phyloP scores from a whole-genome alignment of 257 asterid species.

The Pogostemon cablin region DNA sequence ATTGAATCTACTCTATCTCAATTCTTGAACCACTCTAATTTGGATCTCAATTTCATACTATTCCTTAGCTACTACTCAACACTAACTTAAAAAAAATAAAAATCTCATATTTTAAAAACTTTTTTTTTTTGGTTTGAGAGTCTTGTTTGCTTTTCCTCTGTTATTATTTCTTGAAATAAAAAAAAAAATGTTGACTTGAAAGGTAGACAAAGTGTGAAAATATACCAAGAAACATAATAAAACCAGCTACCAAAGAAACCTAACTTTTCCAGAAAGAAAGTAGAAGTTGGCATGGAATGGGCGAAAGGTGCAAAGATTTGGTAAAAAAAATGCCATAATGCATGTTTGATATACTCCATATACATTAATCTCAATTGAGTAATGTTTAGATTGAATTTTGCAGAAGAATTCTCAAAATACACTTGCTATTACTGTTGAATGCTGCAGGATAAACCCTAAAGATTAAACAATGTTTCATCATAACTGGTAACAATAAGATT shows the following conservation, averaged over 20 bases:
- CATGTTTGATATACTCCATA: background rate
- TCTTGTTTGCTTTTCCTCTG: background rate
- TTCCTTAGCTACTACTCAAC: conserved; percentile 43
- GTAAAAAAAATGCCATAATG: background rate
- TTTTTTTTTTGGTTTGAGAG: no score
- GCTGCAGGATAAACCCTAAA: background rate
- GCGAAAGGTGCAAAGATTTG: background rate
- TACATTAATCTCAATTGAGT: background rate
- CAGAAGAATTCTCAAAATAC: background rate
- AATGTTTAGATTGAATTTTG: background rate
- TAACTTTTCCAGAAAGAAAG: background rate
- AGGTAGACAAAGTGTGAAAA: background rate
- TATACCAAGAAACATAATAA: conserved; percentile 1
- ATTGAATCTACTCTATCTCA: conserved; percentile 28
- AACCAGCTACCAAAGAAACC: background rate
- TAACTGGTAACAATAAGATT: background rate
- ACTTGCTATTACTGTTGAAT: background rate
- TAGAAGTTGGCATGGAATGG: background rate
- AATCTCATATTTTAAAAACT: background rate
- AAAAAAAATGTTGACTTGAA: background rate
- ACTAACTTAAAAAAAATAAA: background rate
- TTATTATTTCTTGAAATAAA: background rate
- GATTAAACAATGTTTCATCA: background rate
- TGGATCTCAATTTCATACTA: conserved; percentile 24
- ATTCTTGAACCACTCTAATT: conserved; percentile 20